A percentile compares a stretch with the other conserved stretches of the same genome.
Conservation (phyloP, 495 filamentous ascomycete species). For the Aspergillus ostianus region DNA sequence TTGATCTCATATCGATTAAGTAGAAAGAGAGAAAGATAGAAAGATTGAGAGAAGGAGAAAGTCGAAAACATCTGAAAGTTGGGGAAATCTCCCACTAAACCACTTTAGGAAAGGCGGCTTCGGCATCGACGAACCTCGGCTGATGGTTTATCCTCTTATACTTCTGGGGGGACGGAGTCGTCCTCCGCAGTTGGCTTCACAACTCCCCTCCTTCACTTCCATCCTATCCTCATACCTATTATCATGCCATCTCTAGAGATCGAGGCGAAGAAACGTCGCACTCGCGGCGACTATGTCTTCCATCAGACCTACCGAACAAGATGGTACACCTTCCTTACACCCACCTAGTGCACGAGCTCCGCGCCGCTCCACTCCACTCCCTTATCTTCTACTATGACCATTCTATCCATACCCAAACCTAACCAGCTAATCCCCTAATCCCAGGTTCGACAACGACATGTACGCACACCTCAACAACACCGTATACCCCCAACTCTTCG, state of each 20-base stretch:
- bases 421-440: background rate
- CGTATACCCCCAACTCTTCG: constrained; percentile 77
- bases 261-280: constrained; percentile 59
- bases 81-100: too few relatives aligned
- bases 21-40: too few relatives aligned
- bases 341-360: too few relatives aligned
- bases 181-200: too few relatives aligned
- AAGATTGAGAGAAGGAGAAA: too few relatives aligned
- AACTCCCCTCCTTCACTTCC: background rate
- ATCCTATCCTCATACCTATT: background rate
- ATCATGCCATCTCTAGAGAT: constrained; percentile 34
- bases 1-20: too few relatives aligned
- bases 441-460: constrained; percentile 93
- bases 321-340: constrained; percentile 66
- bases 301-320: constrained; percentile 80
- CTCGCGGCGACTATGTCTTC: constrained; percentile 71
- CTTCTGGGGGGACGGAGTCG: too few relatives aligned
- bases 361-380: too few relatives aligned
- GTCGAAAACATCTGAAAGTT: too few relatives aligned
- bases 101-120: too few relatives aligned
- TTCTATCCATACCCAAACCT: background rate
- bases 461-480: constrained; percentile 87
- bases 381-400: background rate
- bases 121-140: too few relatives aligned
- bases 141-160: too few relatives aligned